Conservation (phyloP, 495 filamentous ascomycete species). For the Chlorociboria aeruginascens region DNA sequence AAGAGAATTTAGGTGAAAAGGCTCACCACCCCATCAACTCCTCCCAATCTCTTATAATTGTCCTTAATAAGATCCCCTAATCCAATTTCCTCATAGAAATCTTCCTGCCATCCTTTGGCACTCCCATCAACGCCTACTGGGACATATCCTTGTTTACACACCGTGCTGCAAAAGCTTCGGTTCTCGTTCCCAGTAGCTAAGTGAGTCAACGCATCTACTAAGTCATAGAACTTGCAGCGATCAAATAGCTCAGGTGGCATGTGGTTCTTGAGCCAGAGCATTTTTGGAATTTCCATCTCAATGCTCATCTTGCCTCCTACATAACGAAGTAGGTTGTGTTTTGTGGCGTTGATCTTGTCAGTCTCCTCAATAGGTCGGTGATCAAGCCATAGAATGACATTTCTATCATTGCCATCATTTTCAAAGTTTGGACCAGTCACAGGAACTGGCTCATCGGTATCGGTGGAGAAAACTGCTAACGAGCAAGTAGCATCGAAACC, state of each 20-base stretch:
- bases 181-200: slow-evolving; percentile 91
- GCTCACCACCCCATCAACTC: slow-evolving; percentile 86
- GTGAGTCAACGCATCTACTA: slow-evolving; percentile 88
- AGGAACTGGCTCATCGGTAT: slow-evolving; percentile 79
- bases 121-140: slow-evolving; percentile 93
- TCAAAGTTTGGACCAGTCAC: slow-evolving; percentile 81
- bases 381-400: slow-evolving; percentile 88
- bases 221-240: slow-evolving; percentile 90
- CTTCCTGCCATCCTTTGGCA: slow-evolving; percentile 96
- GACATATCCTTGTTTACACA: slow-evolving; percentile 93
- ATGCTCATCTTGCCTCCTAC: slow-evolving; percentile 96
- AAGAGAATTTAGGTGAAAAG: slow-evolving; percentile 23
- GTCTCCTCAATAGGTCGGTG: slow-evolving; percentile 86
- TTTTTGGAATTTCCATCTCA: slow-evolving; percentile 98
- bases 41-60: slow-evolving; percentile 83
- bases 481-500: slow-evolving; percentile 98
- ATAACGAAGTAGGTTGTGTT: slow-evolving; percentile 86
- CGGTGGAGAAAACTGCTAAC: slow-evolving; percentile 73
- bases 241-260: slow-evolving; percentile 90
- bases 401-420: slow-evolving; percentile 65
- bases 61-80: slow-evolving; percentile 70
- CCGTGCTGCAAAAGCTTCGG: slow-evolving; percentile 81
- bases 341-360: slow-evolving; percentile 78
- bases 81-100: slow-evolving; percentile 78
- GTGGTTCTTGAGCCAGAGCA: slow-evolving; percentile 93